Base-by-base conservation (phyloP, 2,329 filamentous ascomycete genomes). In the Apiospora malaysiana region DNA sequence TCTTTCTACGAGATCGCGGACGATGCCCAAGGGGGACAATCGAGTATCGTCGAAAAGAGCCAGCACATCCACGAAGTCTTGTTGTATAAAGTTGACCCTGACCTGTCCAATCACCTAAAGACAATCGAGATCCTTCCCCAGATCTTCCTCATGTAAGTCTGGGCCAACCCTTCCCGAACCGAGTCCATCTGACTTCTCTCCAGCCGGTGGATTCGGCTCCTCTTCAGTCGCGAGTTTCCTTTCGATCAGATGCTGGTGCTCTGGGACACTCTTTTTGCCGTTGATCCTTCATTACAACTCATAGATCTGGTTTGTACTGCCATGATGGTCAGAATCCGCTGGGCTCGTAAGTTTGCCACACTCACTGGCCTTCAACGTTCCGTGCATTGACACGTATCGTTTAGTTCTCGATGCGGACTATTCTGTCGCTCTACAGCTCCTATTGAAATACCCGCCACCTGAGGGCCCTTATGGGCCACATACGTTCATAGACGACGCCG, bases 181-280 rank as follows among this genome's bases (percentile, higher is more conserved):
- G 32, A 12, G 18, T 5, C 40, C 12, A 40, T 23, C 56, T 63
- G 32, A 63, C 56, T 6, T 40, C 32, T 63, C 47, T 47, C 10
- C 47, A 95, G 93, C 74, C 94, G 96, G 71, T 99, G 96, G 96
- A 93, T 98, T 71, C 90, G 96, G 40, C 88, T 99, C 0, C 83
- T 99, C 0, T 98, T 98, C 78, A 95, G 95, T 67, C 89, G 96
- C 74, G 96, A 99, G 80, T 98, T 98, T 76, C 90, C 94, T 0
- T 97, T 98, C 72, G 90, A 95, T 69, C 90, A 97, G 73, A 88
- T 95, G 51, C 87, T 99, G 47, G 85, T 89, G 27, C 87, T 99
- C 70, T 99, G 96, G 96, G 96, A 99, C 82, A 88, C 91, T 9
- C 85, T 99, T 1, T 97, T 99, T 79, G 93, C 95, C 1, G 90